Evolutionary conservation across 345 rosid genomes (phyloP), one percentile per base, ranked within the genome.

Genomic region (Eucalyptus marginata): DNA sequence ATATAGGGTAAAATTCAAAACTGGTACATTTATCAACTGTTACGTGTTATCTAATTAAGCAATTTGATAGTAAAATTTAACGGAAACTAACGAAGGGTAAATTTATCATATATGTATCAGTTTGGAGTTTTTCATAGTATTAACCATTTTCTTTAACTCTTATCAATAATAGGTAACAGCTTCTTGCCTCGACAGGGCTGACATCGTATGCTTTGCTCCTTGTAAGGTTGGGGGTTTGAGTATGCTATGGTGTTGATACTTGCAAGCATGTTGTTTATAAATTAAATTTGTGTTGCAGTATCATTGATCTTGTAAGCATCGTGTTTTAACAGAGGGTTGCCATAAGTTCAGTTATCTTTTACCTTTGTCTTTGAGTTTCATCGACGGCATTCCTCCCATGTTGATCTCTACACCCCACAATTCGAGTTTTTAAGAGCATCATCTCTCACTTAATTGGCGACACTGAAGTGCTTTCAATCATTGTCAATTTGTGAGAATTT

Each of bases 51-150:
- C 5, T 49, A 49, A 49, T 11, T 49, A 49, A 49, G 13, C 0
- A 12, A 49, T 49, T 49, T 12, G 49, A 49, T 49, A 3, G 2
- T 49, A 1, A 47, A 12, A 49, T 49, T 49, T 49, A 49, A 49
- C 12, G 49, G 1, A 47, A 47, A 47, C 4, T 47, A 47, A 47
- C 0, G 0, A 0, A 47, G 0, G 13, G 13, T 47, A 11, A 47
- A 47, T 47, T 47, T 47, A 47, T 47, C 11, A 47, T 47, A 47
- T 0, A 46, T 47, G 4, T 47, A 47, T 4, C 1, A 1, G 0
- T 47, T 47, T 47, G 4, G 49, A 47, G 13, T 47, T 47, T 47
- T 47, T 47, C 13, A 47, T 47, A 47, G 4, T 47, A 47, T 47
- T 46, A 46, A 46, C 40, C 40, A n/a, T n/a, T n/a, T n/a, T n/a